Conservation (phyloP, 225 moss, liverwort and hornwort species). For the Pseudoscleropodium purum region DNA sequence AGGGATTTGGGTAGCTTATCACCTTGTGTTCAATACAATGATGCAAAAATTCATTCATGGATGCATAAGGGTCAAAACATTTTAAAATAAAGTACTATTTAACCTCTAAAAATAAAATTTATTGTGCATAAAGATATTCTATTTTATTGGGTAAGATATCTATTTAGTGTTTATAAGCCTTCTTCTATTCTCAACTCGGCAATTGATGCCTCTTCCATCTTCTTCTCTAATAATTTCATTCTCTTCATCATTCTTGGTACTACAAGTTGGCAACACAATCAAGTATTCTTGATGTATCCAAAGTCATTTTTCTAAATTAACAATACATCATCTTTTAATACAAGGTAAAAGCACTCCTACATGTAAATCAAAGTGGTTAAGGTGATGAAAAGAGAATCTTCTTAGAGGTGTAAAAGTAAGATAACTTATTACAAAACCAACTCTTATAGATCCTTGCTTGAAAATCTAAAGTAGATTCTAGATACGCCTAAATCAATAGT, state of each 20-base stretch:
- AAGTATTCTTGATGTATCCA: too few species aligned
- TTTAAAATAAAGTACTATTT: not conserved
- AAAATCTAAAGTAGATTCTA: not conserved
- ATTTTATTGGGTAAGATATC: not conserved
- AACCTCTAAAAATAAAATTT: not conserved
- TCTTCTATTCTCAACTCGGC: not conserved
- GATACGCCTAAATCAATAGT: not conserved
- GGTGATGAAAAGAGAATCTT: not conserved
- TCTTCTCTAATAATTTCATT: not conserved
- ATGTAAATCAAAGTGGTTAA: not conserved
- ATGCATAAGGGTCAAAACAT: not conserved
- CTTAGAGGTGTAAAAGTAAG: not conserved
- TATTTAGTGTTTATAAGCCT: not conserved
- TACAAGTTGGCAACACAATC: not conserved
- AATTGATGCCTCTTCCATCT: not conserved
- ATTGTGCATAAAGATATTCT: not conserved
- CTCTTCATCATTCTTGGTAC: not conserved
- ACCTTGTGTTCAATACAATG: too few species aligned
- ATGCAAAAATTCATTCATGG: not conserved
- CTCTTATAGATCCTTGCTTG: accelerated
- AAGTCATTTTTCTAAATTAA: not conserved
- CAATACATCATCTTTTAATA: not conserved
- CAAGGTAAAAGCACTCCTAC: not conserved
- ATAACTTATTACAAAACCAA: not conserved
- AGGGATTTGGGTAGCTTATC: too few species aligned